A percentile compares a stretch with the other conserved stretches of the same genome.
Conservation (phyloP, 1,284 basidiomycete genomes). For the Leucoagaricus sp. region DNA sequence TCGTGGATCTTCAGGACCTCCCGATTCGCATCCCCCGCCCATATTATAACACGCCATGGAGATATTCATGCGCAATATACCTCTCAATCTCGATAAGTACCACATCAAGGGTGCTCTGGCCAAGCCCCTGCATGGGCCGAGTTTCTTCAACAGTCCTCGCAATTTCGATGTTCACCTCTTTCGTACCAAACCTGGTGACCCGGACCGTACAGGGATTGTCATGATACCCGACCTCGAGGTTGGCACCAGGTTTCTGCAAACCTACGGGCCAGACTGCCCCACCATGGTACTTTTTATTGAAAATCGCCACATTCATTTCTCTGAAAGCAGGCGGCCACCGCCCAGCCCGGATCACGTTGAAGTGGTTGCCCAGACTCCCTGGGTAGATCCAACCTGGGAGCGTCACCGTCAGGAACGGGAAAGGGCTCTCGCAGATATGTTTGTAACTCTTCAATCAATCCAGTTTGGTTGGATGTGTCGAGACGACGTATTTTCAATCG, state of each 20-base stretch:
- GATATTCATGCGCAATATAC: slow-evolving; percentile 13
- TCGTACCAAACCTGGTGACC: neutral
- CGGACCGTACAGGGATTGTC: neutral
- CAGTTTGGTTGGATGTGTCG: slow-evolving; percentile 60
- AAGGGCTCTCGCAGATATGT: neutral
- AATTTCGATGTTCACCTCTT: slow-evolving; percentile 13
- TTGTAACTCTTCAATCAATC: slow-evolving; percentile 37
- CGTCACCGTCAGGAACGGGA: neutral
- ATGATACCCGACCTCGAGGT: neutral
- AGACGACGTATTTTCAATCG: slow-evolving; percentile 56
- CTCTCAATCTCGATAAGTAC: neutral
- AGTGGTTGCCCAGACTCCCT: slow-evolving; percentile 2
- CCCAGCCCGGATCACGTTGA: neutral
- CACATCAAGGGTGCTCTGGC: slow-evolving; percentile 8
- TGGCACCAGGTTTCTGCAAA: neutral
- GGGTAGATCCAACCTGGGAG: slow-evolving; percentile 2
- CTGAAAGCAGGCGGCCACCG: neutral
- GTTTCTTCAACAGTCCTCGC: slow-evolving; percentile 1
- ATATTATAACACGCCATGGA: slow-evolving; percentile 7
- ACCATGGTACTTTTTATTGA: neutral
- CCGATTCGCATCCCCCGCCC: neutral
- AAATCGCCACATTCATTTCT: neutral
- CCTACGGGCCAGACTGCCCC: neutral
- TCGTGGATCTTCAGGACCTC: slow-evolving; percentile 6
- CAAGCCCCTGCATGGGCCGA: neutral